Evolutionary conservation across 2,329 filamentous ascomycete genomes (phyloP).

Genomic region (Colletotrichum trifolii): DNA sequence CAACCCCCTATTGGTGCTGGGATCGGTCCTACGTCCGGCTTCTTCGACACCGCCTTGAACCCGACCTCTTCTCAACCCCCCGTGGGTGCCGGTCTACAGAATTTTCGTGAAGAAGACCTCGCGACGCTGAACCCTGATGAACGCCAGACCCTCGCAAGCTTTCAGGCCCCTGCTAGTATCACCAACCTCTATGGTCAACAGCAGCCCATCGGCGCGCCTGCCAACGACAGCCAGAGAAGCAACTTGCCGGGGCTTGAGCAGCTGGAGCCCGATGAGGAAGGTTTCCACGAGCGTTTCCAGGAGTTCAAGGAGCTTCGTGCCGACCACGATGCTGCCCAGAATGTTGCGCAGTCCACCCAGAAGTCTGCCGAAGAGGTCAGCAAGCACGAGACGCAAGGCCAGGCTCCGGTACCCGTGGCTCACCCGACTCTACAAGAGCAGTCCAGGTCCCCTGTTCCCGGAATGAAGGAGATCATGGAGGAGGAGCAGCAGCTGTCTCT

Average conservation of each 20-base stretch:
- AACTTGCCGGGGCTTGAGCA: slow-evolving; percentile 63
- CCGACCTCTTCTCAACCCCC: slow-evolving; percentile 52
- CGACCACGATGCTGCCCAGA: slow-evolving; percentile 72
- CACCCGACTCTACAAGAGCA: slow-evolving; percentile 35
- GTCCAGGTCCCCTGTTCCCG: slow-evolving; percentile 26
- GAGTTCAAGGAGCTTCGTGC: slow-evolving; percentile 85
- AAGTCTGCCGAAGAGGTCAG: slow-evolving; percentile 37
- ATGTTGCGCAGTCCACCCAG: slow-evolving; percentile 46
- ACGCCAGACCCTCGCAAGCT: slow-evolving; percentile 62
- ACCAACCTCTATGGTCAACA: slow-evolving; percentile 41
- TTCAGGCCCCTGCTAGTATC: slow-evolving; percentile 46
- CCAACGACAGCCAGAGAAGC: slow-evolving; percentile 54
- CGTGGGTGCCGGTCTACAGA: slow-evolving; percentile 52
- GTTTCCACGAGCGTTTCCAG: slow-evolving; percentile 77
- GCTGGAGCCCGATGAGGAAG: slow-evolving; percentile 65
- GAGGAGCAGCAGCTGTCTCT: slow-evolving; percentile 66
- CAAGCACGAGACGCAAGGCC: slow-evolving; percentile 18
- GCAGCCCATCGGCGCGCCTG: slow-evolving; percentile 52
- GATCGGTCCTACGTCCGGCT: slow-evolving; percentile 70
- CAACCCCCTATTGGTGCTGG: slow-evolving; percentile 61
- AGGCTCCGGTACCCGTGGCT: slow-evolving; percentile 19
- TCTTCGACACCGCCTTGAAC: slow-evolving; percentile 72
- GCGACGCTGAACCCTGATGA: slow-evolving; percentile 69
- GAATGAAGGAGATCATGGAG: slow-evolving; percentile 37
- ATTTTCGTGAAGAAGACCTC: slow-evolving; percentile 79